Percentiles rank a stretch among this genome's conserved stretches.
Evolutionary conservation across 352 stramenopile species (phyloP).

Genomic region (Phytopythium mirpurense): DNA sequence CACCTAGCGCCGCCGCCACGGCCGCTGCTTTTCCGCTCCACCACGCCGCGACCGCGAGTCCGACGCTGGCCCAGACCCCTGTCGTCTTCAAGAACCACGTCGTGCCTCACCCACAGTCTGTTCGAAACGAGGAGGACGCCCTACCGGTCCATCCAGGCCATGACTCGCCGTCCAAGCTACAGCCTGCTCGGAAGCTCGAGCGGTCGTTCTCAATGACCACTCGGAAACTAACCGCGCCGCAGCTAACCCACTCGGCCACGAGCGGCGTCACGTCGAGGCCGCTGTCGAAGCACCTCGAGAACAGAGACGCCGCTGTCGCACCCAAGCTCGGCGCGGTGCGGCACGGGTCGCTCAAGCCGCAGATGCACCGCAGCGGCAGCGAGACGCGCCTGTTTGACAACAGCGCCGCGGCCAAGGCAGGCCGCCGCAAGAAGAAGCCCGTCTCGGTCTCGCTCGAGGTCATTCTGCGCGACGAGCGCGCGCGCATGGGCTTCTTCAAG

Average conservation of each 20-base stretch:
- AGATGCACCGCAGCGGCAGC: slow-evolving; percentile 15
- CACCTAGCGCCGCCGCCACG: not conserved
- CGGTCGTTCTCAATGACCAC: not conserved
- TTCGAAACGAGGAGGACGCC: not conserved
- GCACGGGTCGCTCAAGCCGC: slow-evolving; percentile 11
- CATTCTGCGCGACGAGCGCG: slow-evolving; percentile 47
- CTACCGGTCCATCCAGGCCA: not conserved
- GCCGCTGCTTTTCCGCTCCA: not conserved
- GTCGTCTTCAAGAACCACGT: slow-evolving; percentile 13
- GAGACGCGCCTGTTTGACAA: slow-evolving; percentile 10
- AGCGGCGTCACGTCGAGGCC: not conserved
- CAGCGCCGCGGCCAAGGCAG: slow-evolving; percentile 1
- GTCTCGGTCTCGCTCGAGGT: slow-evolving; percentile 43
- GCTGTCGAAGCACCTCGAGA: not conserved
- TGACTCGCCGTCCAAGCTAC: not conserved
- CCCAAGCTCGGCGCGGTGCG: not conserved
- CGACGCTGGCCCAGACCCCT: not conserved
- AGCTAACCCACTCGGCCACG: not conserved
- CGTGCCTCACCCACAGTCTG: slow-evolving; percentile 5
- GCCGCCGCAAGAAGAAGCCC: slow-evolving; percentile 21
- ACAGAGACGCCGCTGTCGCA: not conserved
- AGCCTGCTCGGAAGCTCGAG: not conserved
- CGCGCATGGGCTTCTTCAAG: slow-evolving; percentile 48
- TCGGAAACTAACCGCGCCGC: not conserved
- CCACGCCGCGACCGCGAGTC: not conserved